phyloP scores from a whole-genome alignment of 345 rosid genomes.

The Capsella bursapastoris region DNA sequence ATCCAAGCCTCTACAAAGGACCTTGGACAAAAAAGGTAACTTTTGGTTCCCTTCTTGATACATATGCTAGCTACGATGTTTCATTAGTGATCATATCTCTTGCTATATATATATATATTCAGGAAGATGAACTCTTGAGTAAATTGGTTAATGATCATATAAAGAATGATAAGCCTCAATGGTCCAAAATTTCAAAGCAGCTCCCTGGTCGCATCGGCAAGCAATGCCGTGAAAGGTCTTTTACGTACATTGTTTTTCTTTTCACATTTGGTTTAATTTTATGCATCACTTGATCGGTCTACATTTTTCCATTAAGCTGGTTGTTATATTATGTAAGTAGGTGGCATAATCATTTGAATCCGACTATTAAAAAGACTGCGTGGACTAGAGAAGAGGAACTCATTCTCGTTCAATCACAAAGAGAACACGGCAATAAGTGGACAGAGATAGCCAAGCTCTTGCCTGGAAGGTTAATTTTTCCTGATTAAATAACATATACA shows the following conservation, averaged over 20 bases:
- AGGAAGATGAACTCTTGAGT: slow-evolving; percentile 28
- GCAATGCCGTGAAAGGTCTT: slow-evolving; percentile 76
- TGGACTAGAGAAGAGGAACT: slow-evolving; percentile 73
- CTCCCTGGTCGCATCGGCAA: slow-evolving; percentile 74
- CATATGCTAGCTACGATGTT: background rate
- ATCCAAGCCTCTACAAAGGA: slow-evolving; percentile 34
- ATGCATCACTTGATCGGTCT: background rate
- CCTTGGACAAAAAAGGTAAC: slow-evolving; percentile 26
- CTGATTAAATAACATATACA: background rate
- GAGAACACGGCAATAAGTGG: slow-evolving; percentile 68
- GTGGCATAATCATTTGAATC: slow-evolving; percentile 77
- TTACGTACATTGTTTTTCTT: background rate
- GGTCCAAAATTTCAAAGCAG: slow-evolving; percentile 67
- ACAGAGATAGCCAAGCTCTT: slow-evolving; percentile 72
- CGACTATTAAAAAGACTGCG: slow-evolving; percentile 55
- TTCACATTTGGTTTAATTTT: background rate
- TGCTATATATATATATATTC: background rate
- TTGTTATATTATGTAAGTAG: slow-evolving; percentile 33
- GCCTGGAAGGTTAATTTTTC: slow-evolving; percentile 57
- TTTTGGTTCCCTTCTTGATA: background rate
- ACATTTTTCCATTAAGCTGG: no score
- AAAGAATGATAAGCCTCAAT: slow-evolving; percentile 37
- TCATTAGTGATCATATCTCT: background rate
- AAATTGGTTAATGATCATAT: background rate
- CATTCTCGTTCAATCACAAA: slow-evolving; percentile 53